Evolutionary conservation across 2,329 filamentous ascomycete species (phyloP).

Genomic region (Lecanicillium sp.): DNA sequence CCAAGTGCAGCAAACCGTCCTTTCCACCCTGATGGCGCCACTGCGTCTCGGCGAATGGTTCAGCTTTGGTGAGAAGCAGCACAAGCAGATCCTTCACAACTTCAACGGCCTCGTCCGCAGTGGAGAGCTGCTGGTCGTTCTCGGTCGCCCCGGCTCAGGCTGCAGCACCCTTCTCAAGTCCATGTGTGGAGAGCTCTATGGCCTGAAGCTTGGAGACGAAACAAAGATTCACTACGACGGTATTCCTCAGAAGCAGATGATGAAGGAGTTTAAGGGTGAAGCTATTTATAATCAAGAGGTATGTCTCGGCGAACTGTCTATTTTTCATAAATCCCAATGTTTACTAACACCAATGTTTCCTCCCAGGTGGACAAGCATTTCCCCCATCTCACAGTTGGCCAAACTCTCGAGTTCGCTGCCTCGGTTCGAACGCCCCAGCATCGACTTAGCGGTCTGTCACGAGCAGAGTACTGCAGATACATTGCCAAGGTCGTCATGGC

Average conservation of each 20-base stretch:
- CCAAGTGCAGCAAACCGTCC: conserved; percentile 62
- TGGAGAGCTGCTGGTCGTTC: conserved; percentile 62
- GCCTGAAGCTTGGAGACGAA: conserved; percentile 41
- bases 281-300: conserved; percentile 70
- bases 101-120: conserved; percentile 58
- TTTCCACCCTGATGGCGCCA: conserved; percentile 49
- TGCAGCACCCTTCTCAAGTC: conserved; percentile 59
- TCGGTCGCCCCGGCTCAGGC: conserved; percentile 58
- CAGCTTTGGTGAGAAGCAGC: conserved; percentile 32
- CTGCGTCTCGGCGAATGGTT: conserved; percentile 50
- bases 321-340: not conserved
- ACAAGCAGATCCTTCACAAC: conserved; percentile 53
- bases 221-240: conserved; percentile 57
- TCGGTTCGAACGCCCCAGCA: conserved; percentile 60
- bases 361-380: conserved; percentile 61
- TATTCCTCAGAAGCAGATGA: conserved; percentile 44
- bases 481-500: conserved; percentile 63
- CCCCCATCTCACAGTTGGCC: conserved; percentile 66
- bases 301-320: not conserved
- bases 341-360: not conserved
- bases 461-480: conserved; percentile 51
- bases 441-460: conserved; percentile 53
- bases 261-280: conserved; percentile 55
- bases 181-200: conserved; percentile 51
- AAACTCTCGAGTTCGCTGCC: conserved; percentile 67